Evolutionary conservation across 2,329 filamentous ascomycete genomes (phyloP), one percentile per base, ranked within the genome.

Genomic region (Alternaria arborescens): DNA sequence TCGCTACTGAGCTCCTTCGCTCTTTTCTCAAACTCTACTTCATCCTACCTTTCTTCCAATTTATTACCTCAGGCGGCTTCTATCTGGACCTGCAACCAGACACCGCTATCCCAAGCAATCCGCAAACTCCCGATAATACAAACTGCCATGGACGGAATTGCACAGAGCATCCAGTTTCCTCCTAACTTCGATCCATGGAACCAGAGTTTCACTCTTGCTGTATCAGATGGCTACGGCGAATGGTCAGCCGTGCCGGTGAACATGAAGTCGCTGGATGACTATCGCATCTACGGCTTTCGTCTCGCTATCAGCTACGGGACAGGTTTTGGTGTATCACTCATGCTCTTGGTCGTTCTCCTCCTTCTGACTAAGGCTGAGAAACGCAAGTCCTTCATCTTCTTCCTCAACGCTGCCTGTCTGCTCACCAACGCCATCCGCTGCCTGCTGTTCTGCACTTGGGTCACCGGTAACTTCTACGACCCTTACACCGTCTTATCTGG

Each of bases 271-370:
- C 60, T 89, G 40, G 77, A 87, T 66, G 55, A 63, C 4, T 82
- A 81, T 51, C 76, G 83, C 55, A 75, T 80, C 59, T 85, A 85
- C 71, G 81, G 81, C 60, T 76, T 82, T 58, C 78, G 79, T 8
- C 72, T 83, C 36, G 82, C 78, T 73, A 87, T 91, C 81, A 89
- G 88, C 78, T 92, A 89, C 74, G 89, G 86, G 53, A 80, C 85
- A 18, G 91, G 94, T 75, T 83, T 93, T 52, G 92, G 92, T 30
- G 87, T 90, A 24, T 87, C 86, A 47, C 65, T 89, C 58, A 79
- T 90, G 61, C 86, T 93, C 71, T 81, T 94, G 18, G 67, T 90
- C 43, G 82, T 91, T 30, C 80, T 94, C 3, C 79, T 93, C 11
- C 79, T 89, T 59, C 84, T 94, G 76, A 93, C 91, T 0, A 86